A percentile compares a stretch with the other conserved stretches of the same genome.
phyloP scores from a whole-genome alignment of 768 basidiomycete species.

The Mycena capillaripes region DNA sequence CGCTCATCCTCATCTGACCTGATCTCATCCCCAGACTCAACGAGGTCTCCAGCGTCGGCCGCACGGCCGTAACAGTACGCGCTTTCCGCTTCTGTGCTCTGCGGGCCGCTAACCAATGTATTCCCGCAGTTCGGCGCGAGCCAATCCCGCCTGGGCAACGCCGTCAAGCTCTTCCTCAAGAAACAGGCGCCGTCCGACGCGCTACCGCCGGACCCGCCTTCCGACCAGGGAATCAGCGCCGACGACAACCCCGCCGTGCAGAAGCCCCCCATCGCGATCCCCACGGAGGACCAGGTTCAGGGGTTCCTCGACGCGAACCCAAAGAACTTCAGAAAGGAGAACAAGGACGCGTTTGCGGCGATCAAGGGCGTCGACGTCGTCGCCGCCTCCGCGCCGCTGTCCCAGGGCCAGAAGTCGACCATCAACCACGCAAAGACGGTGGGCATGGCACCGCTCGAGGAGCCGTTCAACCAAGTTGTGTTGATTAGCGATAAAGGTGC shows the following conservation, averaged over 20 bases:
- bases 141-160: background rate
- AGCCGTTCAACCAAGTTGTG: background rate
- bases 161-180: background rate
- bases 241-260: constrained; percentile 1
- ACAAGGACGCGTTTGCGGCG: background rate
- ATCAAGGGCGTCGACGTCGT: background rate
- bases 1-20: background rate
- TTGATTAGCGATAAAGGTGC: background rate
- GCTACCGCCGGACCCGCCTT: background rate
- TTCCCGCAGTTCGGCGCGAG: background rate
- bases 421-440: background rate
- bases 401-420: background rate
- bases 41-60: background rate
- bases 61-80: no score
- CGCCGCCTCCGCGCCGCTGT: background rate
- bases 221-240: background rate
- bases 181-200: background rate
- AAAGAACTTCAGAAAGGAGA: background rate
- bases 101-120: background rate
- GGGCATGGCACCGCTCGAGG: background rate
- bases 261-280: background rate
- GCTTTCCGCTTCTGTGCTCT: background rate
- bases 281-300: background rate
- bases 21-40: background rate
- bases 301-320: background rate